phyloP scores from a whole-genome alignment of 805 yeast species.

The Nematodospora valgi region DNA sequence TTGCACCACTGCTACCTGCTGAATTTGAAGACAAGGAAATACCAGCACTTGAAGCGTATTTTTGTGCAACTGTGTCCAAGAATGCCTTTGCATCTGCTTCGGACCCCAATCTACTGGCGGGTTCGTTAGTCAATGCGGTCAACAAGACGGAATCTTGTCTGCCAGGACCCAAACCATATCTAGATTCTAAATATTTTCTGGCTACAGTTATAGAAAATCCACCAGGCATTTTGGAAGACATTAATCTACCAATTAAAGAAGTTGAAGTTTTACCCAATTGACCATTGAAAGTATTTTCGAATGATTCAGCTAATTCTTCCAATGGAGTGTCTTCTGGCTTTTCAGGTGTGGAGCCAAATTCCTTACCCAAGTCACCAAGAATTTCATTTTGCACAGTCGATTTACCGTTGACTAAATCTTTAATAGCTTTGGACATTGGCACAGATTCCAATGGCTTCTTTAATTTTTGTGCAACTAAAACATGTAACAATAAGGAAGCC shows the following conservation, averaged over 20 bases:
- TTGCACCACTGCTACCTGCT: constrained; percentile 49
- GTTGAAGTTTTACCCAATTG: constrained; percentile 90
- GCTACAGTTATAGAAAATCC: constrained; percentile 92
- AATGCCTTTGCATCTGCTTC: constrained; percentile 90
- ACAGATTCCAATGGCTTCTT: constrained; percentile 85
- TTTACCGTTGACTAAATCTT: constrained; percentile 97
- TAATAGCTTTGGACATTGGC: constrained; percentile 88
- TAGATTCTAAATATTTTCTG: constrained; percentile 84
- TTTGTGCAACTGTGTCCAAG: constrained; percentile 77
- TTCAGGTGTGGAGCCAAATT: constrained; percentile 96
- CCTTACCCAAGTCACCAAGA: constrained; percentile 97
- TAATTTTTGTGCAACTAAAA: constrained; percentile 91
- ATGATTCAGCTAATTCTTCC: constrained; percentile 89
- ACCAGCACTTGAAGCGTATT: constrained; percentile 82
- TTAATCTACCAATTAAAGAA: constrained; percentile 83
- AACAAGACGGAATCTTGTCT: constrained; percentile 91
- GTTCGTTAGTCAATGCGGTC: constrained; percentile 83
- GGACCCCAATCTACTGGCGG: constrained; percentile 78
- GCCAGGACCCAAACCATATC: constrained; percentile 91
- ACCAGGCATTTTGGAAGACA: constrained; percentile 99
- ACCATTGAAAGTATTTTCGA: constrained; percentile 89
- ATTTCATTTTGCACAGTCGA: constrained; percentile 98
- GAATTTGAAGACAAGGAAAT: constrained; percentile 69
- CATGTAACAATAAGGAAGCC: constrained; percentile 79
- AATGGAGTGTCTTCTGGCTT: constrained; percentile 98